These are phyloP conservation scores for Rhodotorula kratochvilovae DNA, from an alignment of 768 basidiomycete species.

Conservation along the genomic window DNA sequence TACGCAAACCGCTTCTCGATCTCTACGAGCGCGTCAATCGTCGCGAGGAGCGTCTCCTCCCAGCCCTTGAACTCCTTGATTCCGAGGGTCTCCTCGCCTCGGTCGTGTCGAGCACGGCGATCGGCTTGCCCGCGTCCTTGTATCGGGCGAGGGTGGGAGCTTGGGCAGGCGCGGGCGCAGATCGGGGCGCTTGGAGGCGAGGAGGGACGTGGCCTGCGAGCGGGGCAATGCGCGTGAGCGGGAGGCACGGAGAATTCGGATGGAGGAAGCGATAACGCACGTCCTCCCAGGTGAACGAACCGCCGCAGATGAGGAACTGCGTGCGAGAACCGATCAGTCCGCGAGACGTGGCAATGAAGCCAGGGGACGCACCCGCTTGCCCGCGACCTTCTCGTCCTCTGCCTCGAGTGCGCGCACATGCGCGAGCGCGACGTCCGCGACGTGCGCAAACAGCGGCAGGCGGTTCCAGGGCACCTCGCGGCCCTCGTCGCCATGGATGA, in stretches of 20 bases:
- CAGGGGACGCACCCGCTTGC: slow-evolving; percentile 13
- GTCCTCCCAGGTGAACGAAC: slow-evolving; percentile 41
- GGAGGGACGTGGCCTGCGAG: background rate
- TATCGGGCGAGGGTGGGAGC: slow-evolving; percentile 3
- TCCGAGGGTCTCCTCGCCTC: slow-evolving; percentile 27
- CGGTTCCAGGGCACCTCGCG: slow-evolving; percentile 31
- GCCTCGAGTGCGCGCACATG: slow-evolving; percentile 32
- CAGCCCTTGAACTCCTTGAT: slow-evolving; percentile 30
- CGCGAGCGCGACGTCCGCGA: slow-evolving; percentile 37
- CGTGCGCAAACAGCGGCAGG: slow-evolving; percentile 38
- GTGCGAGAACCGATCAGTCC: background rate
- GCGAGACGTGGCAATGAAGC: background rate
- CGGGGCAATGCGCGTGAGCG: background rate
- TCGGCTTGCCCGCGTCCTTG: slow-evolving; percentile 15
- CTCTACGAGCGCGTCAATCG: slow-evolving; percentile 37
- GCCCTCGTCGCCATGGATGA: slow-evolving; percentile 31
- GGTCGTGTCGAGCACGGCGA: slow-evolving; percentile 35
- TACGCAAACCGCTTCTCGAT: slow-evolving; percentile 34
- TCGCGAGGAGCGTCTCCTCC: slow-evolving; percentile 28
- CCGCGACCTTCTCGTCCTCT: slow-evolving; percentile 24
- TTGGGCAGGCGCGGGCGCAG: slow-evolving; percentile 33
- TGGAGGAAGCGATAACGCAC: background rate
- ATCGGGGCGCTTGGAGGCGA: slow-evolving; percentile 11
- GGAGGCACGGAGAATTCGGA: background rate
- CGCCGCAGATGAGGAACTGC: slow-evolving; percentile 38